These are phyloP conservation scores for Paspalum vaginatum DNA, from an alignment of 176 grass and related monocot species.

Conservation along the genomic window DNA sequence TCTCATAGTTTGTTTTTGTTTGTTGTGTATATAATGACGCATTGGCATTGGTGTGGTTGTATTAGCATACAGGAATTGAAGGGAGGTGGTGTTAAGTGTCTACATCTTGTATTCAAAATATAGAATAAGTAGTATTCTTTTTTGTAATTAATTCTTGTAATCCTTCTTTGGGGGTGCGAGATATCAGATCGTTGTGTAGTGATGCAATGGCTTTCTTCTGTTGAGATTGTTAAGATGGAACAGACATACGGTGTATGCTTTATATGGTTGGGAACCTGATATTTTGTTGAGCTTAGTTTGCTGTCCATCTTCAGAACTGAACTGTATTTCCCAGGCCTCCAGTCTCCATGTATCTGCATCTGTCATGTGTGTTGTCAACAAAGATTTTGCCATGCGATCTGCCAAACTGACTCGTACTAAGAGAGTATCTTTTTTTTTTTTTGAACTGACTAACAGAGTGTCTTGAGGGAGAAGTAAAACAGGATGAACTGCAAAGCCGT, in stretches of 20 bases:
- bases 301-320: background rate
- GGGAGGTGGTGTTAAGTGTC: slow-evolving; percentile 39
- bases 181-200: slow-evolving; percentile 49
- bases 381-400: background rate
- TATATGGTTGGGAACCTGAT: slow-evolving; percentile 3
- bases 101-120: slow-evolving; percentile 58
- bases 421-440: too few species aligned
- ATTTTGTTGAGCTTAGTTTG: background rate
- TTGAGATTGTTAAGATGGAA: slow-evolving; percentile 10
- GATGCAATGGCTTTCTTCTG: slow-evolving; percentile 11
- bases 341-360: background rate
- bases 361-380: background rate
- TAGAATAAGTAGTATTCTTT: slow-evolving; percentile 72
- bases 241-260: background rate
- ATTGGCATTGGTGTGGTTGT: slow-evolving; percentile 51
- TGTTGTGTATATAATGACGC: slow-evolving; percentile 56
- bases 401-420: background rate
- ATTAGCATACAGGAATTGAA: slow-evolving; percentile 53
- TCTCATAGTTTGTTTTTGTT: slow-evolving; percentile 51
- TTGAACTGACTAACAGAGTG: too few species aligned
- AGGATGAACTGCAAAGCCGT: too few species aligned
- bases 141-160: slow-evolving; percentile 69
- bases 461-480: too few species aligned
- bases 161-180: background rate
- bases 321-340: background rate